phyloP scores from a whole-genome alignment of 2,329 filamentous ascomycete genomes.

The Ceratocystis cacaofunesta region DNA sequence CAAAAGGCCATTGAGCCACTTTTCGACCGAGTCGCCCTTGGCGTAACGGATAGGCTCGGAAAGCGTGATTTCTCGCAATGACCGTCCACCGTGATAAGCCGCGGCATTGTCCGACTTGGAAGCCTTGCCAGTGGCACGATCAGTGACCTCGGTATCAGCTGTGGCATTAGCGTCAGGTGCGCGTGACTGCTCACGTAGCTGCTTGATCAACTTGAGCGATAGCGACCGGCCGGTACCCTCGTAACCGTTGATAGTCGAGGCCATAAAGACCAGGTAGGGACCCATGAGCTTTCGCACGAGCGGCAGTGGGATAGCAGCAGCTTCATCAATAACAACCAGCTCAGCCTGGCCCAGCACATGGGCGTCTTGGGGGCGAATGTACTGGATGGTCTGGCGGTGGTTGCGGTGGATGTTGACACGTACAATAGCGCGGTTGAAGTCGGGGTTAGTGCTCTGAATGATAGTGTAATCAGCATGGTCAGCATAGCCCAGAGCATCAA shows the following conservation, averaged over 20 bases:
- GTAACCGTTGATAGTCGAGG: slow-evolving; percentile 97
- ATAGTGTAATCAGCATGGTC: slow-evolving; percentile 97
- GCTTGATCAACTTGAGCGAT: slow-evolving; percentile 91
- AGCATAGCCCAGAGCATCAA: slow-evolving; percentile 82
- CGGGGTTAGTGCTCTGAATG: slow-evolving; percentile 92
- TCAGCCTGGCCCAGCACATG: slow-evolving; percentile 93
- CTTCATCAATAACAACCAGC: slow-evolving; percentile 90
- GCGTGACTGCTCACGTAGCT: slow-evolving; percentile 81
- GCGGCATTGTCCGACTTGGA: slow-evolving; percentile 45
- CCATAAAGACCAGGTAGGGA: slow-evolving; percentile 96
- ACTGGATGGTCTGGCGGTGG: slow-evolving; percentile 95
- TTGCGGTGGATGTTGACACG: slow-evolving; percentile 89
- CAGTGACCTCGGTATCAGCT: slow-evolving; percentile 52
- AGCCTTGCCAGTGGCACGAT: slow-evolving; percentile 63
- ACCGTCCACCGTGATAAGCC: slow-evolving; percentile 50
- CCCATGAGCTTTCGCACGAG: slow-evolving; percentile 89
- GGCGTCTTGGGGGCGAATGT: slow-evolving; percentile 90
- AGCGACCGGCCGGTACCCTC: slow-evolving; percentile 92
- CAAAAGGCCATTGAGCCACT: slow-evolving; percentile 87
- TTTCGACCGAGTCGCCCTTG: slow-evolving; percentile 79
- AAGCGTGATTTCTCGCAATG: slow-evolving; percentile 80
- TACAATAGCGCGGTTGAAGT: slow-evolving; percentile 98
- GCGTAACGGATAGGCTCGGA: slow-evolving; percentile 91
- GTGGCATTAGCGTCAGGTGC: slow-evolving; percentile 33
- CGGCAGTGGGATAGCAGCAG: slow-evolving; percentile 86